A percentile compares a stretch with the other conserved stretches of the same genome.
phyloP scores from a whole-genome alignment of 495 filamentous ascomycete genomes.

The Annulohypoxylon maeteangense region DNA sequence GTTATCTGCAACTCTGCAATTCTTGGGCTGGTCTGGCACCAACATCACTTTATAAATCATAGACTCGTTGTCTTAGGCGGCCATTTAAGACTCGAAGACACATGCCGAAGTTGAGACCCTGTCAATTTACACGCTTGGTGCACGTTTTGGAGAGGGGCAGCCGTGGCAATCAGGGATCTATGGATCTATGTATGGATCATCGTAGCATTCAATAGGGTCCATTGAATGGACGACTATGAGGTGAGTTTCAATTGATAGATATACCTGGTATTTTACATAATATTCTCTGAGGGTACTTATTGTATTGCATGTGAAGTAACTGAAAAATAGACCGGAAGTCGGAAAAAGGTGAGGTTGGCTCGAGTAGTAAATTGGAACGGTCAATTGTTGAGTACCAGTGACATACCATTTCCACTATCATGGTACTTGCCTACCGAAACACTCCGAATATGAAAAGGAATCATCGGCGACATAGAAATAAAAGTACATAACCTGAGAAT shows the following conservation, averaged over 20 bases:
- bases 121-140: slow-evolving; percentile 21
- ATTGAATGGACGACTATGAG: slow-evolving; percentile 19
- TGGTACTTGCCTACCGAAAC: neutral
- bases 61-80: neutral
- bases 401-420: neutral
- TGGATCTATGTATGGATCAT: slow-evolving; percentile 17
- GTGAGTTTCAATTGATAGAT: slow-evolving; percentile 28
- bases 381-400: slow-evolving; percentile 5
- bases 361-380: neutral
- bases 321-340: slow-evolving; percentile 14
- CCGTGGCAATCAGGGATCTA: slow-evolving; percentile 25
- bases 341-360: slow-evolving; percentile 25
- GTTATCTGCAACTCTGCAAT: slow-evolving; percentile 12
- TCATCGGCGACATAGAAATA: neutral
- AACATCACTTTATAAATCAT: slow-evolving; percentile 11
- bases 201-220: slow-evolving; percentile 1
- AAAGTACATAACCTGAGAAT: slow-evolving; percentile 17
- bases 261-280: slow-evolving; percentile 30
- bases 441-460: neutral
- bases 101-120: slow-evolving; percentile 40
- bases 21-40: slow-evolving; percentile 19
- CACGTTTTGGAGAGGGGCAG: slow-evolving; percentile 38
- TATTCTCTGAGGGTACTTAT: neutral
- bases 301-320: neutral
- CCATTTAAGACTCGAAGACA: slow-evolving; percentile 14